A percentile compares a stretch with the other conserved stretches of the same genome.
Evolutionary conservation across 1,284 basidiomycete species (phyloP).

Genomic region (Rhodofomes roseus): DNA sequence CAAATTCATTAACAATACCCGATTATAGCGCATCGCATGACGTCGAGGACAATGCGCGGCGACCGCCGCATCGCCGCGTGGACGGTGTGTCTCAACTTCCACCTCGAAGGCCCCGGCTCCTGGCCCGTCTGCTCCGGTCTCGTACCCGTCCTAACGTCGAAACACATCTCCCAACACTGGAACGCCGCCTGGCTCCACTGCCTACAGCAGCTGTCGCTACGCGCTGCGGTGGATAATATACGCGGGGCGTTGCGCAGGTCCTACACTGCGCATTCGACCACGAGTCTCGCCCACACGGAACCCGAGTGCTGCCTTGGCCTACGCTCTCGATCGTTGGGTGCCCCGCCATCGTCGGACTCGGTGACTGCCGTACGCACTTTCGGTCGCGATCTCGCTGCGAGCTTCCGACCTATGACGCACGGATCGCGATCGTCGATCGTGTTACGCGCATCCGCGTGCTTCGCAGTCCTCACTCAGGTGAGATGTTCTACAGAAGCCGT

Average conservation of each 20-base stretch:
- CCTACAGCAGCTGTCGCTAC: not conserved
- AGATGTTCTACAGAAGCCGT: not conserved
- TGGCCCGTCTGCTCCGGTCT: not conserved
- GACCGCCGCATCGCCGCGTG: not conserved
- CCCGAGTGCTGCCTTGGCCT: not conserved
- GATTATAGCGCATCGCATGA: not conserved
- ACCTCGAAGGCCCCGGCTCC: not conserved
- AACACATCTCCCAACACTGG: not conserved
- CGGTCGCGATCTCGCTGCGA: not conserved
- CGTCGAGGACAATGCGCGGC: not conserved
- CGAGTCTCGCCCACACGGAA: not conserved
- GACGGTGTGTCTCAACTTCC: not conserved
- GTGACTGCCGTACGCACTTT: not conserved
- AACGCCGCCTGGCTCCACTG: not conserved
- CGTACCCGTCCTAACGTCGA: not conserved
- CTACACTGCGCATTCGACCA: not conserved
- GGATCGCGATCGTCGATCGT: constrained; percentile 1
- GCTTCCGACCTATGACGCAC: not conserved
- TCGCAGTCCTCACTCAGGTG: not conserved
- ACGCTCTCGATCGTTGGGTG: not conserved
- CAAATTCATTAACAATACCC: not conserved
- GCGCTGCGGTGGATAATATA: not conserved
- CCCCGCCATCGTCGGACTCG: not conserved
- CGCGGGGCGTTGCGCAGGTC: constrained; percentile 1
- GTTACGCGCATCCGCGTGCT: not conserved